A percentile compares a stretch with the other conserved stretches of the same genome.
Conservation (phyloP, 2,329 filamentous ascomycete genomes). For the Colletotrichum filicis region DNA sequence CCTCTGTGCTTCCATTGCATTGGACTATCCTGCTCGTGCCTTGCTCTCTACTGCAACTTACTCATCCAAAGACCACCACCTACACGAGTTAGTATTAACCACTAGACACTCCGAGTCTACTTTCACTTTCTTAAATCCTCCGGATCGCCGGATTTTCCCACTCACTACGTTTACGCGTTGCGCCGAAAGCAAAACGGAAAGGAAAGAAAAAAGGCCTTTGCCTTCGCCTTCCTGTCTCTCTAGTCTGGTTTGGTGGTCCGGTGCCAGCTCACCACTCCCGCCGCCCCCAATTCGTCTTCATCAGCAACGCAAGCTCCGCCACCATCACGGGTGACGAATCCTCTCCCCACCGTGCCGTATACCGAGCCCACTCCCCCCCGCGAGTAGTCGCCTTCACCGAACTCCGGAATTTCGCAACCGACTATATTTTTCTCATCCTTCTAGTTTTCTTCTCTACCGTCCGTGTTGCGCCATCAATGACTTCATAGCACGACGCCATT, state of each 20-base stretch:
- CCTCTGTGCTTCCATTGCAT: neutral
- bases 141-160: constrained; percentile 7
- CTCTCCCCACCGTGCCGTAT: constrained; percentile 27
- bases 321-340: constrained; percentile 34
- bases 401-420: constrained; percentile 6
- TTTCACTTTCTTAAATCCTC: neutral
- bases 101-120: neutral
- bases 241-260: neutral
- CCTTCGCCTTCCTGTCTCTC: constrained; percentile 17
- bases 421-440: neutral
- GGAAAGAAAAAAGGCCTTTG: neutral
- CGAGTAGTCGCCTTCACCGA: neutral
- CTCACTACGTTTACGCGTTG: neutral
- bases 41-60: constrained; percentile 3
- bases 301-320: constrained; percentile 29
- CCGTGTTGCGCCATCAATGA: constrained; percentile 25
- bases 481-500: constrained; percentile 24
- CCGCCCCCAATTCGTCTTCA: constrained; percentile 14
- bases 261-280: constrained; percentile 6
- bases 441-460: neutral
- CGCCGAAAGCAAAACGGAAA: neutral
- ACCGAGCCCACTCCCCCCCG: neutral
- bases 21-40: neutral
- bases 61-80: constrained; percentile 12
- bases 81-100: no score